phyloP scores from a whole-genome alignment of 768 basidiomycete species.

The Panellus pusillus region DNA sequence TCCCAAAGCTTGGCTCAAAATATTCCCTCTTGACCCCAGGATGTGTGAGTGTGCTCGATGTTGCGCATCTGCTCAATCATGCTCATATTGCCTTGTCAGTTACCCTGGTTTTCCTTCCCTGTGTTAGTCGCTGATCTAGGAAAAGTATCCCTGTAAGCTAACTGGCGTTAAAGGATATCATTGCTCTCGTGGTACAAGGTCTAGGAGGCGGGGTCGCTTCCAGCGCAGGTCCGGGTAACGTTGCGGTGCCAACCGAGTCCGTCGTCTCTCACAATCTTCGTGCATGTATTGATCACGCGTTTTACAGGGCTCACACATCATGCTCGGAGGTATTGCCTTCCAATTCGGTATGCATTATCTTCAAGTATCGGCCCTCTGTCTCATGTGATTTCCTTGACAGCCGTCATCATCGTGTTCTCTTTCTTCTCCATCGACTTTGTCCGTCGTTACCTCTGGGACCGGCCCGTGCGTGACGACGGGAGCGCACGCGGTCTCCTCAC shows the following conservation, averaged over 20 bases:
- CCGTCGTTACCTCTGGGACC: slow-evolving; percentile 36
- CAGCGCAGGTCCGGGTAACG: background rate
- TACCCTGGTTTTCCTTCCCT: slow-evolving; percentile 38
- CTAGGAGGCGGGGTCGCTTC: slow-evolving; percentile 10
- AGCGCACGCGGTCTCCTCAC: background rate
- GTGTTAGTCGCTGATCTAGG: slow-evolving; percentile 25
- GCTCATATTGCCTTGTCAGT: slow-evolving; percentile 27
- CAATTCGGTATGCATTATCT: slow-evolving; percentile 42
- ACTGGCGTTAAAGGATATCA: background rate
- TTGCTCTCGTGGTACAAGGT: slow-evolving; percentile 12
- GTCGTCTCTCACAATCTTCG: background rate
- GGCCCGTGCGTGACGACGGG: slow-evolving; percentile 27
- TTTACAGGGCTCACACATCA: slow-evolving; percentile 24
- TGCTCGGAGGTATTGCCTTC: slow-evolving; percentile 65
- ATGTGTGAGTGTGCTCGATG: slow-evolving; percentile 32
- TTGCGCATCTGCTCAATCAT: slow-evolving; percentile 2
- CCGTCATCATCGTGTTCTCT: slow-evolving; percentile 42
- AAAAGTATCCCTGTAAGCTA: background rate
- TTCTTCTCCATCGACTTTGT: slow-evolving; percentile 45
- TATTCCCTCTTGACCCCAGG: slow-evolving; percentile 50
- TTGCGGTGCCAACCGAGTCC: background rate
- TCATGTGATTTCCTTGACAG: slow-evolving; percentile 25
- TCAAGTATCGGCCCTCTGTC: background rate
- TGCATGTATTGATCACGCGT: background rate
- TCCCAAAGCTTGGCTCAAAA: slow-evolving; percentile 39